These are phyloP conservation scores for Chloris gayana DNA, from an alignment of 176 grass and related monocot genomes.

Conservation along the genomic window DNA sequence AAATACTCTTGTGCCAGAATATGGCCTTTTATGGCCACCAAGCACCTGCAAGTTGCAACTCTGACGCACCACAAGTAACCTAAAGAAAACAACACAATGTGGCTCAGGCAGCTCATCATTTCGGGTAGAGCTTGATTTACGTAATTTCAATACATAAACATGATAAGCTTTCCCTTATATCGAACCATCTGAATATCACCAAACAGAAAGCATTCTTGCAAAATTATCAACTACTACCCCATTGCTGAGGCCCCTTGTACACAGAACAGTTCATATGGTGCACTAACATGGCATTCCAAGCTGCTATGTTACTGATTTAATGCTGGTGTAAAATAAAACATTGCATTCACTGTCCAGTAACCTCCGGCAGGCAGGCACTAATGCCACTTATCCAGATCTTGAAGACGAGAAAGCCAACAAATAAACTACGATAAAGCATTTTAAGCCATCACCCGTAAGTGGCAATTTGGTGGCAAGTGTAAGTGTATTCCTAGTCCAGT, in stretches of 20 bases:
- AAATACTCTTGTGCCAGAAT: neutral
- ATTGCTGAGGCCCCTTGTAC: neutral
- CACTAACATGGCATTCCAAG: neutral
- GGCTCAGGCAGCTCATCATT: neutral
- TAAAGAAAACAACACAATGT: constrained; percentile 13
- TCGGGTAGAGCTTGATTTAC: neutral
- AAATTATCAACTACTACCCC: neutral
- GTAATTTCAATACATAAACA: neutral
- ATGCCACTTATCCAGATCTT: neutral
- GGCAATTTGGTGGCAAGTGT: neutral
- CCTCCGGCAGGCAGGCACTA: neutral
- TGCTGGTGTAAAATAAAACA: neutral
- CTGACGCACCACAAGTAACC: neutral
- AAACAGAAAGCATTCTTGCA: neutral
- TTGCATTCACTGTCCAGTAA: neutral
- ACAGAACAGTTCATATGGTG: neutral
- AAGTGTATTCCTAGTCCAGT: neutral
- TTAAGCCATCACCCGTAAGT: neutral
- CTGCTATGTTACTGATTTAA: neutral
- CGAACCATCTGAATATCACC: neutral
- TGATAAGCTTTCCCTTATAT: neutral
- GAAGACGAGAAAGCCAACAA: constrained; percentile 11
- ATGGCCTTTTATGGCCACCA: neutral
- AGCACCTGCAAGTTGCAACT: neutral
- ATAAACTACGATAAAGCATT: neutral